Evolutionary conservation across 1,284 basidiomycete genomes (phyloP), one percentile per base, ranked within the genome.

Genomic region (Tausonia pullulans): DNA sequence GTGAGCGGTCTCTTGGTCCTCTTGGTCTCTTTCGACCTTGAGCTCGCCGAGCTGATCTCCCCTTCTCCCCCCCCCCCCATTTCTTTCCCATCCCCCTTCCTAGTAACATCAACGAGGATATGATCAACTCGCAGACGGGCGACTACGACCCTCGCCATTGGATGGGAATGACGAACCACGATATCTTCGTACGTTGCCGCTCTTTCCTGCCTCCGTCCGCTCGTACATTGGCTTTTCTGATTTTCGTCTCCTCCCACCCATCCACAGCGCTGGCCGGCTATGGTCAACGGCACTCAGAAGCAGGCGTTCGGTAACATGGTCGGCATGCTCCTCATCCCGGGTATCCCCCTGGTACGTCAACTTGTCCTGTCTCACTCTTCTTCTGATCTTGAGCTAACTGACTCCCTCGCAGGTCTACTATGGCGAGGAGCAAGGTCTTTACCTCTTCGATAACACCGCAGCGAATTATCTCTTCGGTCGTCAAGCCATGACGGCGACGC

Each of bases 131-230:
- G 4, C 76, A 79, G 54, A 85, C 80, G 0, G 84, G 84, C 67
- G 27, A 73, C 4, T 76, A 90, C 49, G 91, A 95, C 73, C 91
- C 91, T 2, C 79, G 82, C 66, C 90, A 94, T 76, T 66, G 65
- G 64, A 27, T 92, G 86, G 91, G 91, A 54, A 85, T 86, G 11
- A 88, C 87, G 71, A 95, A 95, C 73, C 93, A 93, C 77, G 91
- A 95, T 79, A 83, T 94, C 13, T 94, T 27, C 27, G 27, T 27
- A 27, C 27, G 27, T 27, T 27, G 27, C 27, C 27, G 27, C 27
- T 27, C 27, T 27, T 27, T 27, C 27, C 27, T 27, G 27, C 27
- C 27, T 27, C 27, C 27, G 27, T 27, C 27, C 27, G 27, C 27
- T 27, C 27, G 27, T 27, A 27, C 27, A 27, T 27, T 27, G 27